Evolutionary conservation across 1,284 basidiomycete species (phyloP).

Genomic region (Cutaneotrichosporon sp.): DNA sequence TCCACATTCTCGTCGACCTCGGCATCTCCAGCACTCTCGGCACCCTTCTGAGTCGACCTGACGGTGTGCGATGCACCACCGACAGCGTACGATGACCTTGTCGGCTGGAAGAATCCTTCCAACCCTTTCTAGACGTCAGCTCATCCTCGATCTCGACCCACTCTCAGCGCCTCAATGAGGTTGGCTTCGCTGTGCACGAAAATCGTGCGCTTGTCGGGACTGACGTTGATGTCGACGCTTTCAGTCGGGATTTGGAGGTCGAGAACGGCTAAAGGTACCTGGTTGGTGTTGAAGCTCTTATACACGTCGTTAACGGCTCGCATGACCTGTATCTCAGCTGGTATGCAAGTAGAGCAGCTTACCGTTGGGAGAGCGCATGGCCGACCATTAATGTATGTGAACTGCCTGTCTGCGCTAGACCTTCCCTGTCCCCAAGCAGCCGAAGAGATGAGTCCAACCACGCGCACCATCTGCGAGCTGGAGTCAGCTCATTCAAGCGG

Average conservation of each 20-base stretch:
- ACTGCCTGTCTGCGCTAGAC: slow-evolving; percentile 77
- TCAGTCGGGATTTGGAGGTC: slow-evolving; percentile 77
- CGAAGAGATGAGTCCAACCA: slow-evolving; percentile 42
- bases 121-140: slow-evolving; percentile 55
- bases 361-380: slow-evolving; percentile 79
- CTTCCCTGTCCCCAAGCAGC: slow-evolving; percentile 57
- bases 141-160: slow-evolving; percentile 37
- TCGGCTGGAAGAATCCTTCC: slow-evolving; percentile 61
- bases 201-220: slow-evolving; percentile 93
- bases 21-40: slow-evolving; percentile 8
- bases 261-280: slow-evolving; percentile 75
- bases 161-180: slow-evolving; percentile 73
- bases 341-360: no score
- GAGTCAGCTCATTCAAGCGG: not conserved
- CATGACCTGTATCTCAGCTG: slow-evolving; percentile 56
- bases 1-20: slow-evolving; percentile 11
- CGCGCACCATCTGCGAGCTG: slow-evolving; percentile 35
- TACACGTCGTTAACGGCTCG: slow-evolving; percentile 88
- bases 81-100: slow-evolving; percentile 64
- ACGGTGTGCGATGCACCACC: slow-evolving; percentile 44
- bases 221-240: slow-evolving; percentile 90
- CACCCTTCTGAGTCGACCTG: slow-evolving; percentile 17
- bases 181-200: slow-evolving; percentile 84
- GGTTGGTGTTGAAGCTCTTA: slow-evolving; percentile 72
- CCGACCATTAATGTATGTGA: slow-evolving; percentile 88